Evolutionary conservation across 129 eudicot species (phyloP).

Genomic region (Artemisia tridentata): DNA sequence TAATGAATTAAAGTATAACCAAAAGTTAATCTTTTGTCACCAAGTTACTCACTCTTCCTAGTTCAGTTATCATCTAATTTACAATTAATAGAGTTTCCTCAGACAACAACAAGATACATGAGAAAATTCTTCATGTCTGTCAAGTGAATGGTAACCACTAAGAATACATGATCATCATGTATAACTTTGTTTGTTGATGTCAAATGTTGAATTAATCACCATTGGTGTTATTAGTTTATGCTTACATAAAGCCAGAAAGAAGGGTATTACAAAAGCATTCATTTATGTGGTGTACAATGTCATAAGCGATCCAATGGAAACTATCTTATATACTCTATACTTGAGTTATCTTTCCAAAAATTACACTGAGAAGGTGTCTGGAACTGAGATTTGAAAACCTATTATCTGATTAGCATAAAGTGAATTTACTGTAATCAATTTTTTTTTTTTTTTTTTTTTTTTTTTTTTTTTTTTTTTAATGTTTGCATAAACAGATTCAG

Average conservation of each 20-base stretch:
- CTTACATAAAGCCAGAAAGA: neutral
- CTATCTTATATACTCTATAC: neutral
- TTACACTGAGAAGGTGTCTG: neutral
- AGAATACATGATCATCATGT: neutral
- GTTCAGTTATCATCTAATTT: neutral
- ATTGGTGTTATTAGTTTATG: neutral
- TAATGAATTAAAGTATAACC: constrained; percentile 2
- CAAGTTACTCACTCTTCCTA: neutral
- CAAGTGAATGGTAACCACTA: neutral
- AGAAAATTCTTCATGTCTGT: neutral
- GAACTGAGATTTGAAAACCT: neutral
- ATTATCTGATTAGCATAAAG: neutral
- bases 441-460: neutral
- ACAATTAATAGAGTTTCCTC: neutral
- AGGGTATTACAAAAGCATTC: neutral
- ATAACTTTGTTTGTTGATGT: neutral
- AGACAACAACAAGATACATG: constrained; percentile 4
- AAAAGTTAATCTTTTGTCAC: neutral
- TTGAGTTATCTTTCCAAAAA: neutral
- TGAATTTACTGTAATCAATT: neutral
- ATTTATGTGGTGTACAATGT: neutral
- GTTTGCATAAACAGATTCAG: neutral
- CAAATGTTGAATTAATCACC: neutral
- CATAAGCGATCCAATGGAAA: neutral
- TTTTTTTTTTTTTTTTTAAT: neutral